phyloP scores from a whole-genome alignment of 1,284 basidiomycete species.

The Apiotrichum akiyoshidainum region DNA sequence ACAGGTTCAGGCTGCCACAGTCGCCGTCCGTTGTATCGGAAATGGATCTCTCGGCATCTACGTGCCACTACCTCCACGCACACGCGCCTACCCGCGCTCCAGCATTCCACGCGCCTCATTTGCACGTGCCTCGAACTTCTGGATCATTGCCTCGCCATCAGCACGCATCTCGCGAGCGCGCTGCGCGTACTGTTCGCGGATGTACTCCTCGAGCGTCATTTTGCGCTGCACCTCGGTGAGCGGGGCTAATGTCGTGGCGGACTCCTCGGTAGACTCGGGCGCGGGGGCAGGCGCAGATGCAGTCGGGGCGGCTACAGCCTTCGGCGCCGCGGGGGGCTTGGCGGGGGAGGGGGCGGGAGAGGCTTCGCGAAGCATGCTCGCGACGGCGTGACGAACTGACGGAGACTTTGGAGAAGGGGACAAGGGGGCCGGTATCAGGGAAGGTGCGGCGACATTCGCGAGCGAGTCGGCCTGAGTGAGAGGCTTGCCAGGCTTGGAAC shows the following conservation, averaged over 20 bases:
- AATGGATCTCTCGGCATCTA: no score
- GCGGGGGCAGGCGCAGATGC: constrained; percentile 2
- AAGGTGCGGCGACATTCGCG: constrained; percentile 31
- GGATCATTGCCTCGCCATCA: constrained; percentile 59
- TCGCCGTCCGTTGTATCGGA: no score
- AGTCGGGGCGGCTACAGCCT: constrained; percentile 3
- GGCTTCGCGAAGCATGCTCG: constrained; percentile 16
- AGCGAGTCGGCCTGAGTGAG: constrained; percentile 32
- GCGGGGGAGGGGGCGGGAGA: neutral
- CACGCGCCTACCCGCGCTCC: neutral
- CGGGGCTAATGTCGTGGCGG: neutral
- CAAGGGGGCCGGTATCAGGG: neutral
- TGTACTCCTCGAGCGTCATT: constrained; percentile 22
- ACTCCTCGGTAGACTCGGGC: neutral
- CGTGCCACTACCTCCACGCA: no score
- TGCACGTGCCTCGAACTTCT: constrained; percentile 58
- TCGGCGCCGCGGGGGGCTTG: constrained; percentile 1
- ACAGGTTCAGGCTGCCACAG: no score
- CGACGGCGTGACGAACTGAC: constrained; percentile 10
- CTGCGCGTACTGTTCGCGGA: constrained; percentile 13
- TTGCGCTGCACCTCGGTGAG: constrained; percentile 13
- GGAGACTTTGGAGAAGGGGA: neutral
- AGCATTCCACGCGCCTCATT: constrained; percentile 8
- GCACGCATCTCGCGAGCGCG: constrained; percentile 13
- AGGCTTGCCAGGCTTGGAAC: constrained; percentile 6